These are phyloP conservation scores for Xylaria bambusicola DNA, from an alignment of 495 filamentous ascomycete genomes.

Conservation along the genomic window DNA sequence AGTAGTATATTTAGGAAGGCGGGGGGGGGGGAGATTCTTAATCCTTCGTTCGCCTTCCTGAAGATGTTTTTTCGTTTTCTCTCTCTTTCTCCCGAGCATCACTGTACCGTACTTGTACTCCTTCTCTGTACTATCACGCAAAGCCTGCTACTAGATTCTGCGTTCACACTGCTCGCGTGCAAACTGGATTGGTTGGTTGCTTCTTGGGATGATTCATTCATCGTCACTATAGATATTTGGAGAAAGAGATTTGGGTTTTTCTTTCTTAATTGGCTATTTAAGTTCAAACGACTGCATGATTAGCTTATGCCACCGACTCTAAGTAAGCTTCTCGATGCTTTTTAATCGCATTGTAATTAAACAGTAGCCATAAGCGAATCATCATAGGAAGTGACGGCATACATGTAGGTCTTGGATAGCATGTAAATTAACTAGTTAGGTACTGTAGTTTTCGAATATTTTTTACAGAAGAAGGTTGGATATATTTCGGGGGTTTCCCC, in stretches of 20 bases:
- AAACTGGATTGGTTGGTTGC: not conserved
- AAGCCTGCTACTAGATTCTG: not conserved
- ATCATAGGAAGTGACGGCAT: no score
- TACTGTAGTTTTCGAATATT: not conserved
- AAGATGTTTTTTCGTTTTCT: not conserved
- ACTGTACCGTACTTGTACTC: not conserved
- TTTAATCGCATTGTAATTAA: no score
- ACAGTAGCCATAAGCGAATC: no score
- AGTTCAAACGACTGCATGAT: no score
- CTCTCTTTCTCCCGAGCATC: not conserved
- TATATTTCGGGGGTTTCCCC: conserved; percentile 3
- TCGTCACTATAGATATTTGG: not conserved
- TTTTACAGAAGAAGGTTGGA: conserved; percentile 1
- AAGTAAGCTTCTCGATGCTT: no score
- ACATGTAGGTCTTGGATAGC: no score
- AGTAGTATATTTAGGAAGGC: no score
- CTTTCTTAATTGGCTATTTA: not conserved
- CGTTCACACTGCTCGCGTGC: not conserved
- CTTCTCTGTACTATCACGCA: conserved; percentile 6
- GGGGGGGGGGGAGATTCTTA: no score
- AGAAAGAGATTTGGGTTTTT: not conserved
- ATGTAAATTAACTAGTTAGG: not conserved
- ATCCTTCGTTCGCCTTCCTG: not conserved
- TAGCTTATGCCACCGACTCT: no score
- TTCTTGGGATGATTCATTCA: not conserved